phyloP scores from a whole-genome alignment of 169 alveolate species.

The Eimeria praecox region DNA sequence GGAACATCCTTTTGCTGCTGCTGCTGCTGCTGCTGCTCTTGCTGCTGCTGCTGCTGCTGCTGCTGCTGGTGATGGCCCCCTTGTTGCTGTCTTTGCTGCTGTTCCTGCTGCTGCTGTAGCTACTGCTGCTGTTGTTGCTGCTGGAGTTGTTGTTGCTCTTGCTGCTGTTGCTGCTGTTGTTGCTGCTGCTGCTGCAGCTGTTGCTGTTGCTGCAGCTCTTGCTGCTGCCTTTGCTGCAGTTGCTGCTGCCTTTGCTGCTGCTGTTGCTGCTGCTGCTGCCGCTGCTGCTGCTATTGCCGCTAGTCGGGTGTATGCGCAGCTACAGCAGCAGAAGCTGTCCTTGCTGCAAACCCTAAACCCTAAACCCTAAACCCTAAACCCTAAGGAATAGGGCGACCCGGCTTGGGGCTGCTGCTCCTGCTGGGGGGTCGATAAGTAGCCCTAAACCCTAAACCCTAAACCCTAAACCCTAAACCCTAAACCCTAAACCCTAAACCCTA shows the following conservation, averaged over 20 bases:
- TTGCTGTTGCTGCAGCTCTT: no score
- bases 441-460: not conserved
- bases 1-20: constrained; percentile 51
- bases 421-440: not conserved
- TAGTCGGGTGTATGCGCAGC: not conserved
- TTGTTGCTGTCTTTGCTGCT: not conserved
- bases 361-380: constrained; percentile 7
- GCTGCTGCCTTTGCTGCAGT: no score
- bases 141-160: constrained; percentile 17
- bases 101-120: not conserved
- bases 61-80: not conserved
- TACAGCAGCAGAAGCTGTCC: not conserved
- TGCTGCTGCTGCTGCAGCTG: no score
- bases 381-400: not conserved
- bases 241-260: constrained; percentile 30
- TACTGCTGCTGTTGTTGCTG: constrained; percentile 18
- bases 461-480: not conserved
- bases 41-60: constrained; percentile 46
- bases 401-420: not conserved
- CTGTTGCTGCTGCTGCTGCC: constrained; percentile 14
- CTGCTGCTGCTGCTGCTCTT: constrained; percentile 10
- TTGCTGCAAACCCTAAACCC: not conserved
- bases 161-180: constrained; percentile 3
- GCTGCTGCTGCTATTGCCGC: not conserved
- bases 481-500: not conserved